Conservation (phyloP, 257 asterid species). For the Petrea volubilis region DNA sequence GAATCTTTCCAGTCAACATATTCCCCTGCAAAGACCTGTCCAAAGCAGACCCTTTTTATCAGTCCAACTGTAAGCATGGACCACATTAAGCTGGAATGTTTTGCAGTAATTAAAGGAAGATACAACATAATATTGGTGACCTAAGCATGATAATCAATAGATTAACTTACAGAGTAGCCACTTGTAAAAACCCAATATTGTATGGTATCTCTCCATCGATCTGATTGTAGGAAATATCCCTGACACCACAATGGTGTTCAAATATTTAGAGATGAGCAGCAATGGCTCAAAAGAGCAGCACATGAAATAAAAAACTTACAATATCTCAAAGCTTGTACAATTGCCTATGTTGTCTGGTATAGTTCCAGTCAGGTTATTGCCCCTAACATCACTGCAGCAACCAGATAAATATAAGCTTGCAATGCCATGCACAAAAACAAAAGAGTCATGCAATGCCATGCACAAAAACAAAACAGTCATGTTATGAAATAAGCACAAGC, state of each 20-base stretch:
- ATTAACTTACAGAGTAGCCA: conserved; percentile 86
- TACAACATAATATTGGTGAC: too few species aligned
- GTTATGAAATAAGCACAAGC: background rate
- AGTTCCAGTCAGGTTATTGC: conserved; percentile 80
- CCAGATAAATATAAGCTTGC: background rate
- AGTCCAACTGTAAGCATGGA: background rate
- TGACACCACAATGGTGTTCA: conserved; percentile 19
- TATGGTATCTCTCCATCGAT: conserved; percentile 93
- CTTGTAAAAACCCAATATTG: conserved; percentile 96
- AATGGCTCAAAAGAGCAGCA: background rate
- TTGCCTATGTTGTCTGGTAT: conserved; percentile 93
- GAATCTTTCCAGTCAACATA: conserved; percentile 84
- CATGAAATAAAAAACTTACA: conserved; percentile 57
- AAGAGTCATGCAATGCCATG: background rate
- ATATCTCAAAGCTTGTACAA: conserved; percentile 93
- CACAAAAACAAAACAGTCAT: too few species aligned
- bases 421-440: background rate
- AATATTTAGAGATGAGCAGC: background rate
- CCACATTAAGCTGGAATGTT: background rate
- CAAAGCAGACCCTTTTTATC: conserved; percentile 1
- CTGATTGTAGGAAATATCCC: conserved; percentile 93
- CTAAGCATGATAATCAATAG: conserved; percentile 1
- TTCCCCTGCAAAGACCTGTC: conserved; percentile 92
- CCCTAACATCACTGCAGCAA: conserved; percentile 77
- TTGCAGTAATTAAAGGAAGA: background rate